phyloP scores from a whole-genome alignment of 495 filamentous ascomycete species.

The Lepidopterella palustris region DNA sequence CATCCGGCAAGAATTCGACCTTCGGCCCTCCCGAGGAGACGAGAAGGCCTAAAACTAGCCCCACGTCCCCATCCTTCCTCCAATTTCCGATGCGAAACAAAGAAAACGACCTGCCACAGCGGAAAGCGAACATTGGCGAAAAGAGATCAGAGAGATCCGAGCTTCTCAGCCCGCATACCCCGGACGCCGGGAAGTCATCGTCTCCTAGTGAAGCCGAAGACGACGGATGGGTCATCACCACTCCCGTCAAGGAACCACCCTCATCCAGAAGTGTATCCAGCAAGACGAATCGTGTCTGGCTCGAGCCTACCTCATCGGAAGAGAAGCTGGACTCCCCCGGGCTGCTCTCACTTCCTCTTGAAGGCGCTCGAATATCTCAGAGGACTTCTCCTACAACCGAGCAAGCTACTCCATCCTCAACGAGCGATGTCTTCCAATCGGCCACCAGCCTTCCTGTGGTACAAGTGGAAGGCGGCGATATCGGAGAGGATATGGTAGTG shows the following conservation, averaged over 20 bases:
- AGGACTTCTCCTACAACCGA: conserved; percentile 25
- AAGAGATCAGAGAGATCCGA: conserved; percentile 13
- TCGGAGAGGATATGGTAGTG: conserved; percentile 5
- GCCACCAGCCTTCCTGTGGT: conserved; percentile 46
- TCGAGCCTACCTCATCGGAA: conserved; percentile 39
- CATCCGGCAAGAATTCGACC: conserved; percentile 19
- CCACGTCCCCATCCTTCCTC: conserved; percentile 8
- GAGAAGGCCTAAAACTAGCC: conserved; percentile 16
- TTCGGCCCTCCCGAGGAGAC: conserved; percentile 13
- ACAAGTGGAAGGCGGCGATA: conserved; percentile 38
- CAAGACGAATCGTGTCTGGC: conserved; percentile 31
- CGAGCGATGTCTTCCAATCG: conserved; percentile 42
- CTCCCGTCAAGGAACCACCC: conserved; percentile 12
- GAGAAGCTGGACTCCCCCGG: conserved; percentile 38
- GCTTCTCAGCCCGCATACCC: conserved; percentile 7
- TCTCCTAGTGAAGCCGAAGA: conserved; percentile 26
- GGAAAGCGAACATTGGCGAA: conserved; percentile 12
- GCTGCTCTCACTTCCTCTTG: conserved; percentile 40
- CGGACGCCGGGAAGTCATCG: conserved; percentile 5
- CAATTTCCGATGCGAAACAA: conserved; percentile 1
- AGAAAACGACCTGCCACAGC: conserved; percentile 1
- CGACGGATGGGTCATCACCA: conserved; percentile 31
- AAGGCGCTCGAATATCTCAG: conserved; percentile 32
- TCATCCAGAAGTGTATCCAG: conserved; percentile 12
- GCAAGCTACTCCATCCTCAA: conserved; percentile 30